Evolutionary conservation across 352 stramenopile species (phyloP).

Genomic region (Pythium dissimile): DNA sequence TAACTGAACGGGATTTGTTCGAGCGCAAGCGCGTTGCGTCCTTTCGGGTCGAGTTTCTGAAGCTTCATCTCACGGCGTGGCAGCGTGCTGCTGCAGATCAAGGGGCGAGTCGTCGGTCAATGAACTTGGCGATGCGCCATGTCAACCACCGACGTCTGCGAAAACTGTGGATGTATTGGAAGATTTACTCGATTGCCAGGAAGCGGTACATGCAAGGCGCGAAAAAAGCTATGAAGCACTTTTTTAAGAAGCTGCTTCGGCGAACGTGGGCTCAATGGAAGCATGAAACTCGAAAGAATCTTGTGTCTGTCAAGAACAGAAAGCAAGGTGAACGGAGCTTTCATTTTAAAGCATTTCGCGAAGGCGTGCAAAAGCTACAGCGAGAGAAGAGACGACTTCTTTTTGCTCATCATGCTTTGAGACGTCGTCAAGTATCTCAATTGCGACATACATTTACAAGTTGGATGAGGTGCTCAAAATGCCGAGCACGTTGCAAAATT

Average conservation of each 20-base stretch:
- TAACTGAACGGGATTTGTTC: background rate
- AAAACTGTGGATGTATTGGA: constrained; percentile 80
- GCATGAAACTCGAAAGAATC: constrained; percentile 30
- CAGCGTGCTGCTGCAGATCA: constrained; percentile 29
- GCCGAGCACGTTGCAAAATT: constrained; percentile 22
- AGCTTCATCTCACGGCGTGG: constrained; percentile 44
- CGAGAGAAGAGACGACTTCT: constrained; percentile 21
- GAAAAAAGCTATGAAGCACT: constrained; percentile 75
- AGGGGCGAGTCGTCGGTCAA: constrained; percentile 33
- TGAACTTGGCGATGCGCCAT: constrained; percentile 56
- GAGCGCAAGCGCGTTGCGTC: background rate
- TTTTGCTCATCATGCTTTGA: constrained; percentile 4
- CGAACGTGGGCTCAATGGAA: constrained; percentile 53
- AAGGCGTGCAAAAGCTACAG: constrained; percentile 24
- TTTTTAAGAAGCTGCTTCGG: constrained; percentile 64
- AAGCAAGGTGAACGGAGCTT: constrained; percentile 43
- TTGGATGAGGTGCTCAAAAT: constrained; percentile 23
- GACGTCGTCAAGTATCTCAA: constrained; percentile 21
- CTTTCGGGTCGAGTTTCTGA: constrained; percentile 6
- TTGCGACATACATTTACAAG: constrained; percentile 13
- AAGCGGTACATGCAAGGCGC: constrained; percentile 66
- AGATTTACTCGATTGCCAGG: constrained; percentile 63
- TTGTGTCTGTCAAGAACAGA: constrained; percentile 35
- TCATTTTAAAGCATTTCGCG: constrained; percentile 51
- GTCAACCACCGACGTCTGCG: constrained; percentile 53